A percentile compares a stretch with the other conserved stretches of the same genome.
Evolutionary conservation across 495 filamentous ascomycete genomes (phyloP).

Genomic region (Hypoxylon crocopeplum): DNA sequence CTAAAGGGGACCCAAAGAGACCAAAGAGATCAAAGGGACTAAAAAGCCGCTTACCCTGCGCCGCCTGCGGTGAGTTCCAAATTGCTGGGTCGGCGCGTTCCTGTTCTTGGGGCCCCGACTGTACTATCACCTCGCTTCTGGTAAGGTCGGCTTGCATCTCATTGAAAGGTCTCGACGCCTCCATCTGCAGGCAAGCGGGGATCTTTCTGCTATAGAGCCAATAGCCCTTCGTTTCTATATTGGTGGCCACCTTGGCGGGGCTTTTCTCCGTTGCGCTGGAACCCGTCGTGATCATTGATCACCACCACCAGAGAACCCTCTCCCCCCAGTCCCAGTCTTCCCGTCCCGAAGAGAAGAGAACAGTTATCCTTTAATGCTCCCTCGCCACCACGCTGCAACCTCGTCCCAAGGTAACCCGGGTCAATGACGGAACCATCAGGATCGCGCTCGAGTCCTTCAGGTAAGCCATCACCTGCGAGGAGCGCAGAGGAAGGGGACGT

Average conservation of each 20-base stretch:
- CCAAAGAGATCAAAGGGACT: too few species aligned
- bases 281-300: constrained; percentile 36
- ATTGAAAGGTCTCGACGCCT: constrained; percentile 33
- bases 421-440: constrained; percentile 29
- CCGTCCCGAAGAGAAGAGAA: constrained; percentile 1
- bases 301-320: constrained; percentile 21
- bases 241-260: constrained; percentile 30
- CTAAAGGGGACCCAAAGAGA: not conserved
- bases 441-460: constrained; percentile 18
- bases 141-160: constrained; percentile 34
- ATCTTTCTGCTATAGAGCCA: constrained; percentile 15
- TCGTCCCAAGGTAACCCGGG: constrained; percentile 15
- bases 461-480: constrained; percentile 20
- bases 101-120: constrained; percentile 31
- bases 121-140: constrained; percentile 21
- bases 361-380: constrained; percentile 14
- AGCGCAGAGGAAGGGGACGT: constrained; percentile 16
- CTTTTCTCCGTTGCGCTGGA: constrained; percentile 38
- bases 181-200: constrained; percentile 37
- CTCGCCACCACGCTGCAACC: constrained; percentile 16
- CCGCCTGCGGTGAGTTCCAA: constrained; percentile 35
- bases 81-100: constrained; percentile 39
- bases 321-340: constrained; percentile 7
- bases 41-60: not conserved
- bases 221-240: constrained; percentile 29